Evolutionary conservation across 2,329 filamentous ascomycete species (phyloP).

Genomic region (Colletotrichum theobromicola): DNA sequence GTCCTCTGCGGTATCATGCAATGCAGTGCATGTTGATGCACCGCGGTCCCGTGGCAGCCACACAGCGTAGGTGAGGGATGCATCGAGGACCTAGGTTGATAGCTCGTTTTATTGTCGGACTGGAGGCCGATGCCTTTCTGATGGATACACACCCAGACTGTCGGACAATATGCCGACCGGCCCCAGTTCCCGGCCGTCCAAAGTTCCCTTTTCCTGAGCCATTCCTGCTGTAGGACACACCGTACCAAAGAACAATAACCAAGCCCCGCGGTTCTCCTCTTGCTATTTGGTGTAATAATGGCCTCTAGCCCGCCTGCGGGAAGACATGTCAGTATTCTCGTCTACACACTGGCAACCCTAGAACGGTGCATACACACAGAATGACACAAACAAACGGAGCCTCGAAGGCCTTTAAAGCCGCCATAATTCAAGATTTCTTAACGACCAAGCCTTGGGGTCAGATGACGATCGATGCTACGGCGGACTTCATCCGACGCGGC

Average conservation of each 20-base stretch:
- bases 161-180: background rate
- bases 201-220: background rate
- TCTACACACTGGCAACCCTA: background rate
- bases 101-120: background rate
- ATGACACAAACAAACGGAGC: background rate
- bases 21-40: background rate
- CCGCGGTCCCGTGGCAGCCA: background rate
- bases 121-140: background rate
- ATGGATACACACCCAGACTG: rapidly evolving
- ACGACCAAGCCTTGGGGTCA: background rate
- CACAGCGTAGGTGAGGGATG: background rate
- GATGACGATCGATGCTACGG: background rate
- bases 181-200: background rate
- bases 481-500: background rate
- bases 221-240: background rate
- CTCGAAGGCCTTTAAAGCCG: background rate
- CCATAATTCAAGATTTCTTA: background rate
- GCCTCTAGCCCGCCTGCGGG: background rate
- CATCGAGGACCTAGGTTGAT: rapidly evolving
- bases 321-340: background rate
- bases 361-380: background rate
- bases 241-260: background rate
- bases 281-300: background rate
- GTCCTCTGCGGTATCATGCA: background rate
- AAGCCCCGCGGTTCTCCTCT: background rate